These are phyloP conservation scores for Actinomucor elegans DNA, from an alignment of 371 early-diverging fungal species.

Conservation along the genomic window DNA sequence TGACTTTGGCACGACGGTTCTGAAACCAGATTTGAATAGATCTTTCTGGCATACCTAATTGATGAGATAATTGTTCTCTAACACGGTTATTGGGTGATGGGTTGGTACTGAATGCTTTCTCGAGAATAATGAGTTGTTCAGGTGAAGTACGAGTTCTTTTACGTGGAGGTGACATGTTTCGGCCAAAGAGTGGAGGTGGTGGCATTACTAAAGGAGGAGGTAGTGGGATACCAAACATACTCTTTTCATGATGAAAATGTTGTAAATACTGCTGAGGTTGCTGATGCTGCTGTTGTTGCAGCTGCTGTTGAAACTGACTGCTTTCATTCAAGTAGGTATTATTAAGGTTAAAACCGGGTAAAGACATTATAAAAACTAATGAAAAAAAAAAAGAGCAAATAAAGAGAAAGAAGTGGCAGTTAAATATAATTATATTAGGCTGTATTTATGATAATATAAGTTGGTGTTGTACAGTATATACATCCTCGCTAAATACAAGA, in stretches of 20 bases:
- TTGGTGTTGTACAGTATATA: constrained; percentile 26
- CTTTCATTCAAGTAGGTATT: background rate
- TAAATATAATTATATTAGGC: too few species aligned
- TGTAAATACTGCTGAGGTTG: background rate
- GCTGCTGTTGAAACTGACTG: background rate
- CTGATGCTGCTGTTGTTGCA: background rate
- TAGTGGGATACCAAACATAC: constrained; percentile 7
- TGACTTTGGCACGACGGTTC: constrained; percentile 94
- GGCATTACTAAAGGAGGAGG: constrained; percentile 15
- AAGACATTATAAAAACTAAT: constrained; percentile 4
- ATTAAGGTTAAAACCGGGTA: constrained; percentile 7
- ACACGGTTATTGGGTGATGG: constrained; percentile 78
- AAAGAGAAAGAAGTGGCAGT: constrained; percentile 1
- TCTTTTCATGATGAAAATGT: background rate
- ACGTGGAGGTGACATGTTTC: constrained; percentile 29
- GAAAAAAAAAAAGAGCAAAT: background rate
- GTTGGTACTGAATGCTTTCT: constrained; percentile 71
- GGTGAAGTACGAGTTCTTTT: constrained; percentile 75
- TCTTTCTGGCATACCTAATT: constrained; percentile 90
- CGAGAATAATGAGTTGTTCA: constrained; percentile 71
- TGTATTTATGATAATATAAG: too few species aligned
- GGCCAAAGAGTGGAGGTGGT: constrained; percentile 11
- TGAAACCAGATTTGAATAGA: constrained; percentile 99
- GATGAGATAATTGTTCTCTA: constrained; percentile 80
- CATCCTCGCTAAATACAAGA: background rate